Percentiles rank a stretch among this genome's conserved stretches.
phyloP scores from a whole-genome alignment of 805 yeast species.

The Ogataea henricii region DNA sequence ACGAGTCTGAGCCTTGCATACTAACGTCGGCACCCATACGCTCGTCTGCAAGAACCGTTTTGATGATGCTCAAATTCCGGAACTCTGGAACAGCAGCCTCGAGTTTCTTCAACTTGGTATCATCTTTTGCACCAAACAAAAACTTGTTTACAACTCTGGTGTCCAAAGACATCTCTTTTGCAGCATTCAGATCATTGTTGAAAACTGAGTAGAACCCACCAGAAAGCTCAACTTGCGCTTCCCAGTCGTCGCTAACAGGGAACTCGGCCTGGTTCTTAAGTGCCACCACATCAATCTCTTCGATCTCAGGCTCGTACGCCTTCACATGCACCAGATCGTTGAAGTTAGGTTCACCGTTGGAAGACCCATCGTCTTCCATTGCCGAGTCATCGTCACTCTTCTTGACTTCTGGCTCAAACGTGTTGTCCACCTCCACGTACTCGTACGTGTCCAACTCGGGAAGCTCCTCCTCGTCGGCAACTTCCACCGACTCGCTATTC shows the following conservation, averaged over 20 bases:
- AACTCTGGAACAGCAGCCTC: slow-evolving; percentile 11
- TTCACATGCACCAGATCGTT: slow-evolving; percentile 55
- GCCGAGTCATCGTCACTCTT: slow-evolving; percentile 4
- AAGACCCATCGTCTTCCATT: slow-evolving; percentile 10
- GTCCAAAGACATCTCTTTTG: slow-evolving; percentile 17
- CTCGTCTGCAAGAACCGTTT: slow-evolving; percentile 18
- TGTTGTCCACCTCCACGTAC: slow-evolving; percentile 8
- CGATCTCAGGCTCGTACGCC: slow-evolving; percentile 68
- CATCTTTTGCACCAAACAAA: slow-evolving; percentile 20
- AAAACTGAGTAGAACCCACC: slow-evolving; percentile 46
- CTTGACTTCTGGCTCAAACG: slow-evolving; percentile 6
- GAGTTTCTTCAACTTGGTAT: slow-evolving; percentile 15
- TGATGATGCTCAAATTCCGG: slow-evolving; percentile 10
- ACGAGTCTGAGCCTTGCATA: slow-evolving; percentile 27
- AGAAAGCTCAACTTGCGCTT: slow-evolving; percentile 58
- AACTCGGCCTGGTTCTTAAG: slow-evolving; percentile 44
- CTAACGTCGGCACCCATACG: slow-evolving; percentile 8
- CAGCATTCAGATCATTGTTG: slow-evolving; percentile 22
- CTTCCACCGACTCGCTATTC: slow-evolving; percentile 11
- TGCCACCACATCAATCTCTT: slow-evolving; percentile 47
- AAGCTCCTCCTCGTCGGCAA: background rate
- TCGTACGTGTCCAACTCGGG: slow-evolving; percentile 11
- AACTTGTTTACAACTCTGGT: slow-evolving; percentile 24
- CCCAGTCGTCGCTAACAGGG: slow-evolving; percentile 62
- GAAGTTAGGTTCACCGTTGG: slow-evolving; percentile 20